Conservation (phyloP, 345 rosid species). For the Camelina sativa region DNA sequence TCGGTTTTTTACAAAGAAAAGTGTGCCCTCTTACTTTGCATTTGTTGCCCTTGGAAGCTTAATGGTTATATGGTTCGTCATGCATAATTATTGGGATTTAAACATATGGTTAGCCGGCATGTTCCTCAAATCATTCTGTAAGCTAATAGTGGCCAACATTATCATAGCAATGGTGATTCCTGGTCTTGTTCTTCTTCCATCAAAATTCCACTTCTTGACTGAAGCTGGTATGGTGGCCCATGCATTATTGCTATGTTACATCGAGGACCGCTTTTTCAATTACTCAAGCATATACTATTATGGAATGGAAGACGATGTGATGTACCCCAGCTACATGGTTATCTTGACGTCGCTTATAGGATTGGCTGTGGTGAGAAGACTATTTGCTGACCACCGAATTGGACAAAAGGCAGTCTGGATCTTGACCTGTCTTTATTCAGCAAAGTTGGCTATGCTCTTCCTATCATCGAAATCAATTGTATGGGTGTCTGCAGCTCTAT, state of each 20-base stretch:
- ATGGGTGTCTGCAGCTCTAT: slow-evolving; percentile 83
- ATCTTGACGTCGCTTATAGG: slow-evolving; percentile 83
- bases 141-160: slow-evolving; percentile 79
- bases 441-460: slow-evolving; percentile 94
- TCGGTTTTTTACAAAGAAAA: slow-evolving; percentile 88
- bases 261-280: slow-evolving; percentile 88
- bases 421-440: slow-evolving; percentile 84
- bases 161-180: slow-evolving; percentile 88
- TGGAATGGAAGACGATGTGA: slow-evolving; percentile 93
- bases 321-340: slow-evolving; percentile 99
- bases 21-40: slow-evolving; percentile 86
- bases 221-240: slow-evolving; percentile 85
- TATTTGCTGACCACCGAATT: slow-evolving; percentile 72
- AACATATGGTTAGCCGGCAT: slow-evolving; percentile 99
- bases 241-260: slow-evolving; percentile 74
- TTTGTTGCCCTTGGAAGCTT: slow-evolving; percentile 93
- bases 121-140: slow-evolving; percentile 92
- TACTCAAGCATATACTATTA: slow-evolving; percentile 87
- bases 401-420: slow-evolving; percentile 90
- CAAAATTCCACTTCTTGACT: slow-evolving; percentile 71
- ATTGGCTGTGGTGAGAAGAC: slow-evolving; percentile 82
- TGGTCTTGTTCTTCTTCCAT: slow-evolving; percentile 91
- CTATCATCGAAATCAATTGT: slow-evolving; percentile 82
- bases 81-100: slow-evolving; percentile 97
- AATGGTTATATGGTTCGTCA: slow-evolving; percentile 89